These are phyloP conservation scores for Zymoseptoria brevis DNA, from an alignment of 2,329 filamentous ascomycete genomes.

Conservation along the genomic window DNA sequence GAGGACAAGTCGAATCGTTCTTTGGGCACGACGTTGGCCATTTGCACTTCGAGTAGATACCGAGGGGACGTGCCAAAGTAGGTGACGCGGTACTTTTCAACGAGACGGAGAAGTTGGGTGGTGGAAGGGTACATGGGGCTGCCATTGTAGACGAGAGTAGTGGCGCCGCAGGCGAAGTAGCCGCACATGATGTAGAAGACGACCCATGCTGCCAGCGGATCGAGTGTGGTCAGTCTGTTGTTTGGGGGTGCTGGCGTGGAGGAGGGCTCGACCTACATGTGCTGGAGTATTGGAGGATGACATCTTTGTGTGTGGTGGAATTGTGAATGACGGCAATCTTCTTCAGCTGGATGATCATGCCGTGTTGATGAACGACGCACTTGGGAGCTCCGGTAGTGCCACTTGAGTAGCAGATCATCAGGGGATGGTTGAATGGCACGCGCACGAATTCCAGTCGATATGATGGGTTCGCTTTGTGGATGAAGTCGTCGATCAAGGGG, in stretches of 20 bases:
- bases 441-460: constrained; percentile 32
- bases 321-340: constrained; percentile 41
- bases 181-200: constrained; percentile 35
- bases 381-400: constrained; percentile 40
- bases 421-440: constrained; percentile 35
- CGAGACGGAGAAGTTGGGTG: constrained; percentile 31
- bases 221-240: too few species aligned
- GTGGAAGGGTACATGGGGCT: constrained; percentile 36
- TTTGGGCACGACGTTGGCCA: constrained; percentile 30
- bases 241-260: too few species aligned
- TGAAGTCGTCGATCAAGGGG: constrained; percentile 26
- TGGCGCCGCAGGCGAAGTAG: constrained; percentile 10
- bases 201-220: too few species aligned
- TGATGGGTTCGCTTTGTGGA: constrained; percentile 22
- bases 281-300: constrained; percentile 41
- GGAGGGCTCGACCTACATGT: too few species aligned
- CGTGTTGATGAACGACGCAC: constrained; percentile 35
- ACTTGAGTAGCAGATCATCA: constrained; percentile 37
- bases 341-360: constrained; percentile 37
- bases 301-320: constrained; percentile 32
- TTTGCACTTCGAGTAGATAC: constrained; percentile 39
- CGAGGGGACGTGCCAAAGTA: constrained; percentile 40
- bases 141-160: constrained; percentile 39
- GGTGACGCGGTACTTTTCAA: constrained; percentile 32
- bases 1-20: constrained; percentile 32